Conservation (phyloP, 306 rosid genomes). For the Cicer bijugum region DNA sequence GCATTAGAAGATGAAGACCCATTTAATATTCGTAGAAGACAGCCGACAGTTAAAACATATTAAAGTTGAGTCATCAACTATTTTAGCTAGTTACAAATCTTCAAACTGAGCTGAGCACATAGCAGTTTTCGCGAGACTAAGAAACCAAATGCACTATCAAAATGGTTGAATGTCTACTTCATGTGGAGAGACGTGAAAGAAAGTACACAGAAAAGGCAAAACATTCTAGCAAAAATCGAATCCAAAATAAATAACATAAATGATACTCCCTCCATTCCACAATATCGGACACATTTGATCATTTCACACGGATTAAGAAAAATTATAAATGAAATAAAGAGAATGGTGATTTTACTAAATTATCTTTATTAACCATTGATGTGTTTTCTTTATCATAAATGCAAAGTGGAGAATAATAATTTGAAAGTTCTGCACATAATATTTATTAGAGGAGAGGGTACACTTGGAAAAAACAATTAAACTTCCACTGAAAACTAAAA, state of each 20-base stretch:
- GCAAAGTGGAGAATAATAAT: no score
- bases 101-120: constrained; percentile 32
- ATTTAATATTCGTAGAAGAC: constrained; percentile 11
- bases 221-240: constrained; percentile 36
- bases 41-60: constrained; percentile 23
- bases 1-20: constrained; percentile 31
- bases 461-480: no score
- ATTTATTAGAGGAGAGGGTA: no score
- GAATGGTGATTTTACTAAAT: no score
- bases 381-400: no score
- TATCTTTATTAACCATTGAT: no score
- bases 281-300: no score
- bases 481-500: no score
- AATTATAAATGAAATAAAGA: no score
- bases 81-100: constrained; percentile 20
- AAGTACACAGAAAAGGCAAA: constrained; percentile 21
- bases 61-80: constrained; percentile 29
- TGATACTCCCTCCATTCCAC: background rate
- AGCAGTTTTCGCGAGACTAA: constrained; percentile 33
- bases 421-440: no score
- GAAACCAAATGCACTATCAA: constrained; percentile 30
- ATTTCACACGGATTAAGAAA: no score
- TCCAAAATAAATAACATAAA: constrained; percentile 32
- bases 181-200: constrained; percentile 28
- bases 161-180: constrained; percentile 29